Evolutionary conservation across 306 rosid species (phyloP), one percentile per base, ranked within the genome.

Genomic region (Astragalus glycyphyllos): DNA sequence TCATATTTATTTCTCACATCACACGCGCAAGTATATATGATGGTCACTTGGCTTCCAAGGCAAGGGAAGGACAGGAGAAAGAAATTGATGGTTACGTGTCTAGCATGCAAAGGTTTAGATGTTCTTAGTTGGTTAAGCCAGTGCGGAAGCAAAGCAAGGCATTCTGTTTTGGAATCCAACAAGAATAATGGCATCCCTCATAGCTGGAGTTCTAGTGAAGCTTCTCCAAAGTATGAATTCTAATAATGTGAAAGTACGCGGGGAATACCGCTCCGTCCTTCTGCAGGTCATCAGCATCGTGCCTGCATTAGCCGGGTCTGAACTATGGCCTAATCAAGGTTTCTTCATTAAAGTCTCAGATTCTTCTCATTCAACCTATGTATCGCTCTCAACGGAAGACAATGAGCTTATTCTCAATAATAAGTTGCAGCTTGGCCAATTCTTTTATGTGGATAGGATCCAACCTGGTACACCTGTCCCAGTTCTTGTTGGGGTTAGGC

Each of bases 291-390:
- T 94, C 65, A 85, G 99, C 79, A 91, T 91, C 3, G 86, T 83
- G 12, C 99, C 97, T 7, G 97, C 95, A 13, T 83, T 94, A 57
- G 77, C 78, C 6, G 99, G 97, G n/a, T 89, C 89, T 0, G 99
- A 89, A 58, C 55, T 94, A 14, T 94, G 97, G 97, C 97, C 97
- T 56, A 88, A 94, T 50, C 79, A 79, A 13, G 86, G 99, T 15
- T 94, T 89, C 89, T 94, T 89, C 77, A 17, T 94, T 7, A 94
- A 94, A 82, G 96, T 94, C 34, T 94, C 99, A 0, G 97, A 94
- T 70, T 94, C 99, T 37, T 89, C 96, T 41, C 97, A 91, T 68
- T 89, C 97, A 32, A 94, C 95, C 65, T 89, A 87, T 62, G 95
- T 89, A 48, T 84, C 96, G 8, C 86, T 91, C 40, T 89, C 96